Evolutionary conservation across 169 alveolate species (phyloP).

Genomic region (Plasmodium adleri): DNA sequence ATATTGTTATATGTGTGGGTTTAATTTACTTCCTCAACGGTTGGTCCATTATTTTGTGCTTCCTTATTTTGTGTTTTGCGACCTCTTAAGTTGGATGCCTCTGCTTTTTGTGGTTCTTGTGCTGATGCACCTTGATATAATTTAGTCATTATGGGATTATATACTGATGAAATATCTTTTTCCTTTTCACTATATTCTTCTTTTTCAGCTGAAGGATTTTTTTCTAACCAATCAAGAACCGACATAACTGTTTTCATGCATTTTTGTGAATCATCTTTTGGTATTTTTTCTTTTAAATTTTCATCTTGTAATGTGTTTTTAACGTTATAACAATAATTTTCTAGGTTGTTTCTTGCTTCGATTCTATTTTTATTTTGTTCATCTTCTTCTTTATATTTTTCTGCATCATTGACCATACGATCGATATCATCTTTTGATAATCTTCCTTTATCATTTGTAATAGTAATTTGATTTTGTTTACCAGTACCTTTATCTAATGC

Average conservation of each 20-base stretch:
- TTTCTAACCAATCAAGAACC: slow-evolving; percentile 95
- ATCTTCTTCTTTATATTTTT: slow-evolving; percentile 96
- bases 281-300: slow-evolving; percentile 93
- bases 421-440: slow-evolving; percentile 95
- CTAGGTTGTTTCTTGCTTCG: slow-evolving; percentile 95
- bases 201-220: slow-evolving; percentile 94
- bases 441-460: slow-evolving; percentile 76
- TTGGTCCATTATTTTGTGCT: slow-evolving; percentile 84
- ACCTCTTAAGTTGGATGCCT: slow-evolving; percentile 78
- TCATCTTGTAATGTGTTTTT: slow-evolving; percentile 93
- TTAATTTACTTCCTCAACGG: slow-evolving; percentile 94
- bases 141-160: slow-evolving; percentile 95
- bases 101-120: slow-evolving; percentile 84
- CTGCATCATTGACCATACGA: slow-evolving; percentile 97
- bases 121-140: slow-evolving; percentile 94
- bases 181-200: slow-evolving; percentile 94
- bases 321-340: slow-evolving; percentile 94
- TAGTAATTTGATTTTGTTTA: too few relatives aligned
- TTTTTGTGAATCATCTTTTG: slow-evolving; percentile 90
- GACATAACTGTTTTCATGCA: slow-evolving; percentile 91
- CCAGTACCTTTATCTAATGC: too few relatives aligned
- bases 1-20: not conserved
- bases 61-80: too few relatives aligned
- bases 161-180: slow-evolving; percentile 95
- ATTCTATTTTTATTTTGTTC: slow-evolving; percentile 91